Conservation (phyloP, 2,329 filamentous ascomycete species). For the Xylaria polymorpha region DNA sequence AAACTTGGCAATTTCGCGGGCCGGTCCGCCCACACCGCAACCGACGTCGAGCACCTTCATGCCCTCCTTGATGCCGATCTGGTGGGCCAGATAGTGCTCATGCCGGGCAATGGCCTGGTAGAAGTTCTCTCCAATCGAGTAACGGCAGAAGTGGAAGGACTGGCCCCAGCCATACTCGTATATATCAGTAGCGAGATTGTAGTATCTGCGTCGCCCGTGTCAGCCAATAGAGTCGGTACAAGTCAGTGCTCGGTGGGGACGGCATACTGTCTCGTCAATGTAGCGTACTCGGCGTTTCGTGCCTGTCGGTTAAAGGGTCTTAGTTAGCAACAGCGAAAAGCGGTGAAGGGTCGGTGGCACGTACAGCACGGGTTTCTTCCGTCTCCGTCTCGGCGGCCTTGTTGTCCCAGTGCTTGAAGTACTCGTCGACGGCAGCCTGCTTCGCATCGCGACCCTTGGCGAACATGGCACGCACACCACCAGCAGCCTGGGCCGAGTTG, state of each 20-base stretch:
- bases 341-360: slow-evolving; percentile 43
- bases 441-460: slow-evolving; percentile 81
- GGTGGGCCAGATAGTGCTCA: slow-evolving; percentile 95
- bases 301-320: slow-evolving; percentile 64
- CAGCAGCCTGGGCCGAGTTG: slow-evolving; percentile 72
- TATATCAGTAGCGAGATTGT: slow-evolving; percentile 94
- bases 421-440: slow-evolving; percentile 85
- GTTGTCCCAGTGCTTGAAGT: slow-evolving; percentile 97
- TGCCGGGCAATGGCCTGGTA: slow-evolving; percentile 92
- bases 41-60: slow-evolving; percentile 96
- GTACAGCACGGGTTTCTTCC: slow-evolving; percentile 79
- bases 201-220: slow-evolving; percentile 73
- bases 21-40: slow-evolving; percentile 95
- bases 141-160: slow-evolving; percentile 98
- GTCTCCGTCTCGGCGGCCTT: slow-evolving; percentile 84
- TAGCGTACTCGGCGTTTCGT: slow-evolving; percentile 89
- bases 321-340: slow-evolving; percentile 22
- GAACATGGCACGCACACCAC: slow-evolving; percentile 85
- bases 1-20: slow-evolving; percentile 96
- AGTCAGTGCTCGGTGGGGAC: neutral
- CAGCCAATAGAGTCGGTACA: neutral
- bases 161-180: slow-evolving; percentile 98
- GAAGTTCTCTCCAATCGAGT: slow-evolving; percentile 87
- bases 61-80: slow-evolving; percentile 84
- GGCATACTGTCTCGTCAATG: slow-evolving; percentile 87